Percentiles rank a stretch among this genome's conserved stretches.
phyloP scores from a whole-genome alignment of 441 rosid species.

The Populus hybrid region DNA sequence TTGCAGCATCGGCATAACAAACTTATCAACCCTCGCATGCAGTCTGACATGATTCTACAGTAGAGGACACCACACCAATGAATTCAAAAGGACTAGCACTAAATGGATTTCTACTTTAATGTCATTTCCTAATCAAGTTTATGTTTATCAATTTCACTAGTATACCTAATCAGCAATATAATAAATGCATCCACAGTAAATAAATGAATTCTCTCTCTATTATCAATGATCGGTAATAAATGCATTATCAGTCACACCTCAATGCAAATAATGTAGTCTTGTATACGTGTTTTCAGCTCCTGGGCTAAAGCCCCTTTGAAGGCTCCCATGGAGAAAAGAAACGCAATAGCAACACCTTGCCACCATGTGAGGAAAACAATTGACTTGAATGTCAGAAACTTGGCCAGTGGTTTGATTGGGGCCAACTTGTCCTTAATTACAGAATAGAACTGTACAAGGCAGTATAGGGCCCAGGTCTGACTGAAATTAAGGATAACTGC shows the following conservation, averaged over 20 bases:
- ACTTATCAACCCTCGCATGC: neutral
- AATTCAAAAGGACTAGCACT: neutral
- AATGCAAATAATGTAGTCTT: constrained; percentile 93
- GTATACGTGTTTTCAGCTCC: constrained; percentile 84
- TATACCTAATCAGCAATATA: neutral
- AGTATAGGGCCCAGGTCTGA: constrained; percentile 95
- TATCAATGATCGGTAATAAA: neutral
- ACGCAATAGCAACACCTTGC: constrained; percentile 94
- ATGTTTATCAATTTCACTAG: neutral
- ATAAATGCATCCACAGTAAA: neutral
- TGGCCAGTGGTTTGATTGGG: constrained; percentile 90
- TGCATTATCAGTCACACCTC: constrained; percentile 47
- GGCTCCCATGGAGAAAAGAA: constrained; percentile 87
- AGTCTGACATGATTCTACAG: neutral
- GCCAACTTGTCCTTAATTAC: constrained; percentile 81
- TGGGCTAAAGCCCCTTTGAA: constrained; percentile 84
- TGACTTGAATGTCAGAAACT: constrained; percentile 89
- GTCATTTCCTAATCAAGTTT: neutral
- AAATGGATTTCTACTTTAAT: neutral
- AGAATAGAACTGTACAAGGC: constrained; percentile 92
- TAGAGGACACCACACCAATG: neutral
- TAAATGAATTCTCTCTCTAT: neutral
- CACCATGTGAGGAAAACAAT: constrained; percentile 98
- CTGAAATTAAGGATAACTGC: constrained; percentile 95
- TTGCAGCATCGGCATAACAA: neutral